phyloP scores from a whole-genome alignment of 176 grass and related monocot species.

The Canna indica region DNA sequence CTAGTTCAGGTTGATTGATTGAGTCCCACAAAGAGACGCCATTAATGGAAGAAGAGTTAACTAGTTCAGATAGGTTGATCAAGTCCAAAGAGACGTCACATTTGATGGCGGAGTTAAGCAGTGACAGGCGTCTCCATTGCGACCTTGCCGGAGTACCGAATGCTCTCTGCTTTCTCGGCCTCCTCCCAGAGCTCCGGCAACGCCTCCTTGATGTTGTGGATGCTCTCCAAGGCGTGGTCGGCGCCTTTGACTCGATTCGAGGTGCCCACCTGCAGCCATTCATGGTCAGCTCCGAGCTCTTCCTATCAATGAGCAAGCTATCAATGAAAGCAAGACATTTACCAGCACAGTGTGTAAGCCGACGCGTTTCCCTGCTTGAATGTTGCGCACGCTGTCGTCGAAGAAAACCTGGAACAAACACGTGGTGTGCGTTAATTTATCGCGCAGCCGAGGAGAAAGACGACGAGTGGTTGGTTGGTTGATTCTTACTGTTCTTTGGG shows the following conservation, averaged over 20 bases:
- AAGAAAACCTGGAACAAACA: conserved; percentile 57
- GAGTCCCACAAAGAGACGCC: no score
- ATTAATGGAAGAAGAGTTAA: no score
- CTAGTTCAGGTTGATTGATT: no score
- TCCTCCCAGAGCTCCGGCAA: conserved; percentile 84
- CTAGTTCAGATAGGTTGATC: no score
- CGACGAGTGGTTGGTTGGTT: not conserved
- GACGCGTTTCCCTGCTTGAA: conserved; percentile 59
- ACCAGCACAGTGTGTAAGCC: conserved; percentile 71
- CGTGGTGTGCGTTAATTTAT: not conserved
- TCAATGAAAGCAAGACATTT: not conserved
- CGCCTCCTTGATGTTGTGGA: conserved; percentile 84
- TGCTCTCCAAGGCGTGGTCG: conserved; percentile 66
- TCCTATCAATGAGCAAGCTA: no score
- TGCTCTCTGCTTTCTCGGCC: conserved; percentile 56
- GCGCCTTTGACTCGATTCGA: conserved; percentile 64
- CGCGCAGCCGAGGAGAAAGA: not conserved
- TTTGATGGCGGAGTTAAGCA: conserved; percentile 19
- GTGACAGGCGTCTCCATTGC: conserved; percentile 71
- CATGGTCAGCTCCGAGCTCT: not conserved
- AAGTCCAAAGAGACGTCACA: no score
- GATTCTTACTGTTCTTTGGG: conserved; percentile 52
- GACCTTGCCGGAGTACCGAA: conserved; percentile 60
- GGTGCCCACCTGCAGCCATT: conserved; percentile 55
- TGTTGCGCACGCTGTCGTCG: conserved; percentile 75